Percentiles rank a stretch among this genome's conserved stretches.
Conservation (phyloP, 192 early-diverging fungal species). For the Irineochytrium annulatum region DNA sequence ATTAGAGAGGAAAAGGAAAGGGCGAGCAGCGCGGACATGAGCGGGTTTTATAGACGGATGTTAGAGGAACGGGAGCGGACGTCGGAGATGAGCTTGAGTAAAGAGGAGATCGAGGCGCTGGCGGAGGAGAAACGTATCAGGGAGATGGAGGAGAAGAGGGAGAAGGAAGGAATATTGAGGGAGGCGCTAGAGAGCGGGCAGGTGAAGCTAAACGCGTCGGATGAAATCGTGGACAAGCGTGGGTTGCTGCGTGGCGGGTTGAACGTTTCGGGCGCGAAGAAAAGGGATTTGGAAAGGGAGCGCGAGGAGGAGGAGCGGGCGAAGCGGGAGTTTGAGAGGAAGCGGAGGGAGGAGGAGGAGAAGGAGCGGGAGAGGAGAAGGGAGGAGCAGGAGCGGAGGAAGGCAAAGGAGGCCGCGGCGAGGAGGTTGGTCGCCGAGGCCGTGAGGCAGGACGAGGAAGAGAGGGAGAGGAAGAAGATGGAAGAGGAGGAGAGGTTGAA, state of each 20-base stretch:
- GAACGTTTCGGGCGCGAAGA: constrained; percentile 55
- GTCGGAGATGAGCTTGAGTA: constrained; percentile 11
- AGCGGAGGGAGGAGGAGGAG: constrained; percentile 41
- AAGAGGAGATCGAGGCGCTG: constrained; percentile 26
- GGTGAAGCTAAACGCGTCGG: constrained; percentile 63
- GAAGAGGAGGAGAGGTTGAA: too few species aligned
- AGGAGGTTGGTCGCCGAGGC: constrained; percentile 11
- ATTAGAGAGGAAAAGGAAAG: constrained; percentile 43
- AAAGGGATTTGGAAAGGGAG: constrained; percentile 38
- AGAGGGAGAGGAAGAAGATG: constrained; percentile 16
- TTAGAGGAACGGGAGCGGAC: constrained; percentile 48
- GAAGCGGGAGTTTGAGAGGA: constrained; percentile 28
- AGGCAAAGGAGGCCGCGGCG: constrained; percentile 40
- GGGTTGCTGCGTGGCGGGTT: constrained; percentile 66
- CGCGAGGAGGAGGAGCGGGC: constrained; percentile 37
- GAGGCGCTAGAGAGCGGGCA: constrained; percentile 24
- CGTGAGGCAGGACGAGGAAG: constrained; percentile 16
- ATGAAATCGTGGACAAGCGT: constrained; percentile 72
- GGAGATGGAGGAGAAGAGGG: constrained; percentile 35
- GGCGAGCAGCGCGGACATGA: constrained; percentile 36
- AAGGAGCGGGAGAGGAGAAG: constrained; percentile 50
- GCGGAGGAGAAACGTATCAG: constrained; percentile 22
- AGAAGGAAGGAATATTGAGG: too few species aligned
- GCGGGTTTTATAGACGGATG: constrained; percentile 58
- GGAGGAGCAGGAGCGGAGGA: constrained; percentile 45